A percentile compares a stretch with the other conserved stretches of the same genome.
Conservation (phyloP, 306 rosid genomes). For the Vicia villosa region DNA sequence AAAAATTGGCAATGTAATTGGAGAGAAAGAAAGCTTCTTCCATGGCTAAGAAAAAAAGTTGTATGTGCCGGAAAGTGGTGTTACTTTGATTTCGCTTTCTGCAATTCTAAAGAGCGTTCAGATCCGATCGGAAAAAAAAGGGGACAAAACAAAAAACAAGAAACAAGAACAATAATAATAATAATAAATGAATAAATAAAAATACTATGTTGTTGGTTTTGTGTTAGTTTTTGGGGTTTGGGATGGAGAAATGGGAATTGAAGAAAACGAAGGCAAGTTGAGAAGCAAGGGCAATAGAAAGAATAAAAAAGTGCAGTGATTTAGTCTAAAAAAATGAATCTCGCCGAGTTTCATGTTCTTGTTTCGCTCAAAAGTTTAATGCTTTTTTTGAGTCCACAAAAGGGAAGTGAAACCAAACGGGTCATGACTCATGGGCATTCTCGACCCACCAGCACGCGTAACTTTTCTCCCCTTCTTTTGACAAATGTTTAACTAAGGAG, state of each 20-base stretch:
- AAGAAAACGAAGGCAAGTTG: conserved; percentile 45
- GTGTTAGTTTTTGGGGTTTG: no score
- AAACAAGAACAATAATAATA: conserved; percentile 31
- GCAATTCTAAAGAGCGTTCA: conserved; percentile 56
- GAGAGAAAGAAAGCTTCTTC: conserved; percentile 47
- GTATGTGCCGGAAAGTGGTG: conserved; percentile 50
- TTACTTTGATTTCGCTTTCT: conserved; percentile 51
- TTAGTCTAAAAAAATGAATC: conserved; percentile 31
- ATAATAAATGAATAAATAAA: no score
- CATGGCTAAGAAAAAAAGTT: conserved; percentile 45
- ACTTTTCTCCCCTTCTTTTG: no score
- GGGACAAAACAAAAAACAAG: conserved; percentile 38
- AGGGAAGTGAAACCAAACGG: background rate
- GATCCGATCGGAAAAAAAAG: conserved; percentile 79
- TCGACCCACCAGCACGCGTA: conserved; percentile 2
- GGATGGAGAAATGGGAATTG: conserved; percentile 36
- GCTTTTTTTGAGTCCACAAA: conserved; percentile 8
- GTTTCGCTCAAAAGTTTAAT: conserved; percentile 23
- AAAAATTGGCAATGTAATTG: conserved; percentile 43
- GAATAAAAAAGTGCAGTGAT: conserved; percentile 28
- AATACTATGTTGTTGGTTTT: conserved; percentile 25
- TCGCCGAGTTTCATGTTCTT: conserved; percentile 37
- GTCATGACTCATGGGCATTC: conserved; percentile 9
- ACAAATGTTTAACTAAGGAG: no score
- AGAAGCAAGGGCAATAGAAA: conserved; percentile 49